Evolutionary conservation across 2,329 filamentous ascomycete species (phyloP).

Genomic region (Colletotrichum limetticola): DNA sequence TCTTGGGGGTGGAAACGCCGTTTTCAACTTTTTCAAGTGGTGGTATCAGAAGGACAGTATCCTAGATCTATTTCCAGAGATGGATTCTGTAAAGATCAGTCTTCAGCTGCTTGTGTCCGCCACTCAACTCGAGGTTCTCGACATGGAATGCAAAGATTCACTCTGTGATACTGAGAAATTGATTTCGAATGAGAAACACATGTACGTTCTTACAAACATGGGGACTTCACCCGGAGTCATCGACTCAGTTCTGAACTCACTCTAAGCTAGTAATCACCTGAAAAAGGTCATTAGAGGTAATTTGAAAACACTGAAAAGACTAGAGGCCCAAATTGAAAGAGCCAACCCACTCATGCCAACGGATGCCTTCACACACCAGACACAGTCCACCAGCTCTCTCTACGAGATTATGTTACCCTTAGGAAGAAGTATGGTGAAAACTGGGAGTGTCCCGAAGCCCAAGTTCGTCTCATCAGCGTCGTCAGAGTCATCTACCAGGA

Average conservation of each 20-base stretch:
- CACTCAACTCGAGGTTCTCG: neutral
- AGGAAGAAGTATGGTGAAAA: neutral
- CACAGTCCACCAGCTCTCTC: fast-evolving
- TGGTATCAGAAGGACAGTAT: neutral
- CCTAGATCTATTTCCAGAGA: neutral
- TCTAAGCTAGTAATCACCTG: neutral
- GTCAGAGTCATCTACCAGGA: no score
- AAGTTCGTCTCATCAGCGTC: no score
- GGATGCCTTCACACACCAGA: fast-evolving
- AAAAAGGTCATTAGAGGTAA: neutral
- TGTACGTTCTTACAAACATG: neutral
- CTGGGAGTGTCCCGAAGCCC: neutral
- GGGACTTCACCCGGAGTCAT: neutral
- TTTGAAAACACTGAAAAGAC: neutral
- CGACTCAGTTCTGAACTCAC: neutral
- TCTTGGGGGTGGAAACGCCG: no score
- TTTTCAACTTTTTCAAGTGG: neutral
- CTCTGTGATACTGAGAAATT: neutral
- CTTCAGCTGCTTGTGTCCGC: neutral
- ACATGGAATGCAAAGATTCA: neutral
- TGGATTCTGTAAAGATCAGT: neutral
- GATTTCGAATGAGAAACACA: no score
- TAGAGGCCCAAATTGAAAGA: neutral
- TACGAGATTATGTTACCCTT: neutral
- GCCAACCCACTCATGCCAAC: neutral